These are phyloP conservation scores for Westerdykella aurantiaca DNA, from an alignment of 2,329 filamentous ascomycete species.

Conservation along the genomic window DNA sequence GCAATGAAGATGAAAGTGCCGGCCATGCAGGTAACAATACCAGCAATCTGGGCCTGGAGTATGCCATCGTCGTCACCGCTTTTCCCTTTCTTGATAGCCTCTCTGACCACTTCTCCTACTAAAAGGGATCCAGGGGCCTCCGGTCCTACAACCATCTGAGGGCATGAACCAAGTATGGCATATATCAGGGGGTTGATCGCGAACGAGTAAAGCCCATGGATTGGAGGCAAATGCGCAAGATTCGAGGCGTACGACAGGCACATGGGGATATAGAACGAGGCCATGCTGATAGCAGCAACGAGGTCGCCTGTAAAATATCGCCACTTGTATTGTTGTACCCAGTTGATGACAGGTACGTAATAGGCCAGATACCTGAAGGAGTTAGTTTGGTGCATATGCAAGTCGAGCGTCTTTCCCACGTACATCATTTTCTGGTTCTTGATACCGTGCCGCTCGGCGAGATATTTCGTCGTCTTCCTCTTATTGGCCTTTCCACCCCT, in stretches of 20 bases:
- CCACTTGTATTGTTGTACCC: conserved; percentile 82
- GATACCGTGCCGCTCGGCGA: conserved; percentile 68
- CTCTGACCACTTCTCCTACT: conserved; percentile 77
- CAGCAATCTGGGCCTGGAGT: conserved; percentile 76
- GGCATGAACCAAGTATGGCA: conserved; percentile 82
- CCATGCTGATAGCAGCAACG: conserved; percentile 84
- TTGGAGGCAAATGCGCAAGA: conserved; percentile 83
- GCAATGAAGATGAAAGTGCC: conserved; percentile 85
- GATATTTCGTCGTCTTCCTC: conserved; percentile 64
- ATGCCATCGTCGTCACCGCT: conserved; percentile 61
- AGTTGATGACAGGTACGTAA: conserved; percentile 86
- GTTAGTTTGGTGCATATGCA: background rate
- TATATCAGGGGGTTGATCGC: conserved; percentile 90
- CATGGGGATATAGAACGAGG: conserved; percentile 99
- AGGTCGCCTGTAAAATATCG: conserved; percentile 80
- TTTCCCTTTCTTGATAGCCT: conserved; percentile 64
- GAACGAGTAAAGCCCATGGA: conserved; percentile 91
- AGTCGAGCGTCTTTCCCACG: conserved; percentile 22
- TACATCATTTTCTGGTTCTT: conserved; percentile 70
- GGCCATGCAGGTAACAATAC: conserved; percentile 80
- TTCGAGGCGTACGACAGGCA: conserved; percentile 88
- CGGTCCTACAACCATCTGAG: conserved; percentile 88
- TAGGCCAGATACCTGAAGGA: conserved; percentile 75
- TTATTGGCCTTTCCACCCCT: conserved; percentile 52
- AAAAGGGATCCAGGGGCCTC: conserved; percentile 91